A percentile compares a stretch with the other conserved stretches of the same genome.
Conservation (phyloP, 1,284 basidiomycete genomes). For the Ceratobasidium sp. region DNA sequence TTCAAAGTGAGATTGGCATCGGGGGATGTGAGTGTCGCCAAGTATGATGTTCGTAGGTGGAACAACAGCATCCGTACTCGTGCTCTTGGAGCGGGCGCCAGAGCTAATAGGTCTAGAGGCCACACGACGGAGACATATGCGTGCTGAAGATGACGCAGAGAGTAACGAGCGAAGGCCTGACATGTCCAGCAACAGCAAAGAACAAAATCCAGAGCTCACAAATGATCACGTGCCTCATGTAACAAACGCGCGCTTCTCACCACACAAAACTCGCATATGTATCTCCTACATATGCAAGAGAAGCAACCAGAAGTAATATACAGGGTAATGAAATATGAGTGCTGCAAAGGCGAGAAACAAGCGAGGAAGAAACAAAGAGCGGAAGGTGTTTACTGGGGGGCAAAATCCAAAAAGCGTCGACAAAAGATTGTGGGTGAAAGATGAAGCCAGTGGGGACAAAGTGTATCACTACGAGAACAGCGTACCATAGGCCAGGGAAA, state of each 20-base stretch:
- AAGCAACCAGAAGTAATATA: slow-evolving; percentile 15
- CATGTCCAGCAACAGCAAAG: slow-evolving; percentile 1
- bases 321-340: slow-evolving; percentile 30
- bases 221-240: slow-evolving; percentile 32
- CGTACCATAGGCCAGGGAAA: slow-evolving; percentile 31
- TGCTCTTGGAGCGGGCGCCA: slow-evolving; percentile 5
- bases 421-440: slow-evolving; percentile 9
- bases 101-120: not conserved
- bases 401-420: slow-evolving; percentile 27
- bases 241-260: slow-evolving; percentile 4
- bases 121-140: slow-evolving; percentile 17
- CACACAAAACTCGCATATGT: slow-evolving; percentile 24
- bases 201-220: slow-evolving; percentile 9
- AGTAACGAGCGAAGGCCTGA: not conserved
- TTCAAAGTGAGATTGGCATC: slow-evolving; percentile 88
- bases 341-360: not conserved
- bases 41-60: slow-evolving; percentile 48
- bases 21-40: slow-evolving; percentile 72
- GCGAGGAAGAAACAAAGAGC: slow-evolving; percentile 9
- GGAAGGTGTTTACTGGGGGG: not conserved
- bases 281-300: slow-evolving; percentile 11
- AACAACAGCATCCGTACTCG: not conserved
- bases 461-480: slow-evolving; percentile 13
- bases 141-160: not conserved
- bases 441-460: slow-evolving; percentile 6